phyloP scores from a whole-genome alignment of 2,329 filamentous ascomycete genomes.

The Aspergillus ibericus region DNA sequence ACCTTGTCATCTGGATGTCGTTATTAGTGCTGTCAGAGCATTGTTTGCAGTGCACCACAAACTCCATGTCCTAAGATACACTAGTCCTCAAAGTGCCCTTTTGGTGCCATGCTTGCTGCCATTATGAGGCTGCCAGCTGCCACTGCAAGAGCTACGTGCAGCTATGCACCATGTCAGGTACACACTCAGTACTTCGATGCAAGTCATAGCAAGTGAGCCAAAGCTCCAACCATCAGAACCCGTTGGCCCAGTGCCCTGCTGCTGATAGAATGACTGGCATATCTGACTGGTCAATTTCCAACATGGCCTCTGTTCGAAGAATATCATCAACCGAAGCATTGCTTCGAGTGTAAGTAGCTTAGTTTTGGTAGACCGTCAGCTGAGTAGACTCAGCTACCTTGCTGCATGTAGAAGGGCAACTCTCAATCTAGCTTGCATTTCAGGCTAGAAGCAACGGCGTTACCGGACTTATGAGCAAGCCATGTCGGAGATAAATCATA shows the following conservation, averaged over 20 bases:
- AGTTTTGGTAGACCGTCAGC: too few species aligned
- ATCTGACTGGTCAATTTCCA: not conserved
- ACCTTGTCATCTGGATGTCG: too few species aligned
- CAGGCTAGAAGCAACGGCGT: not conserved
- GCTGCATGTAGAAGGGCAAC: too few species aligned
- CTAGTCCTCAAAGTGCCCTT: too few species aligned
- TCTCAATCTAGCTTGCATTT: not conserved
- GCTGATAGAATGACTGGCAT: not conserved
- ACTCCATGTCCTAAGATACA: too few species aligned
- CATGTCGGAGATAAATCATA: not conserved
- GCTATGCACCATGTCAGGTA: not conserved
- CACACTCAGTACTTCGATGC: not conserved
- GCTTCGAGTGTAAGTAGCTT: not conserved
- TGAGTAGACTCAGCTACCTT: too few species aligned
- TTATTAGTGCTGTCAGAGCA: too few species aligned
- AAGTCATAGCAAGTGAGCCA: not conserved
- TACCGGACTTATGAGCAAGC: not conserved
- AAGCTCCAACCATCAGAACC: not conserved
- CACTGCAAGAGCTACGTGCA: not conserved
- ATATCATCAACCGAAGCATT: not conserved
- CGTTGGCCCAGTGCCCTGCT: not conserved
- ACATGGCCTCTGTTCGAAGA: not conserved
- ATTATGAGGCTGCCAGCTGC: not conserved
- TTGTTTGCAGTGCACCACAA: too few species aligned
- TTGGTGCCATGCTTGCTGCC: not conserved